Evolutionary conservation across 1,284 basidiomycete species (phyloP), one percentile per base, ranked within the genome.

Genomic region (Cronartium ribicola): DNA sequence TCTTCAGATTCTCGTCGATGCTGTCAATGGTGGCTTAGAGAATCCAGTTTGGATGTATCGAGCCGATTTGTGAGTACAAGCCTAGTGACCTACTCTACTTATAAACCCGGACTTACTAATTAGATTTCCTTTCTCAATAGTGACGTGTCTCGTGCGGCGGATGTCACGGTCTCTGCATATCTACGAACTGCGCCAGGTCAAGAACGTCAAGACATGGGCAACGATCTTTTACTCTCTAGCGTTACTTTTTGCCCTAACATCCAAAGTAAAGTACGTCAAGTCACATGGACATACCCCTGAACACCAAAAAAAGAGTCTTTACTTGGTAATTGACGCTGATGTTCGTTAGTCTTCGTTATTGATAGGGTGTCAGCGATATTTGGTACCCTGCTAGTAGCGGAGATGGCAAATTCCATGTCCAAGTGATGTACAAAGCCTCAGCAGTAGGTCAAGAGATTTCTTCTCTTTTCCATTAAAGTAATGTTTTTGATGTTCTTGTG

Each of bases 171-270:
- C 17, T 74, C 71, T 39, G 71, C 71, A 41, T 74, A 74, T 55
- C 46, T 74, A 29, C 57, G 71, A 46, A 74, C 71, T 14, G 71
- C 71, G 13, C 71, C 71, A 0, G 71, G 71, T 61, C 71, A 74
- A 51, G 71, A 74, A 40, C 71, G 71, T 40, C 71, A 74, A 66
- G 71, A 74, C 59, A 74, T 74, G 71, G 71, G 71, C 7, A 74
- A 74, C 51, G 71, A 74, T 67, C 66, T 74, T 55, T 65, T 74
- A 10, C 65, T 74, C 29, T 62, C 65, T 36, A 74, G 41, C 41
- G 64, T 74, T 20, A 74, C 71, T 10, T 74, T 74, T 57, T 74
- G 57, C 8, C 71, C 71, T 37, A 74, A 66, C n/a, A 63, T 74
- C 20, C 40, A 74, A 39, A 60, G 63, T 40, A 74, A 74, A 43